Percentiles rank a stretch among this genome's conserved stretches.
Conservation (phyloP, 495 filamentous ascomycete species). For the Penicillium simplicissimum region DNA sequence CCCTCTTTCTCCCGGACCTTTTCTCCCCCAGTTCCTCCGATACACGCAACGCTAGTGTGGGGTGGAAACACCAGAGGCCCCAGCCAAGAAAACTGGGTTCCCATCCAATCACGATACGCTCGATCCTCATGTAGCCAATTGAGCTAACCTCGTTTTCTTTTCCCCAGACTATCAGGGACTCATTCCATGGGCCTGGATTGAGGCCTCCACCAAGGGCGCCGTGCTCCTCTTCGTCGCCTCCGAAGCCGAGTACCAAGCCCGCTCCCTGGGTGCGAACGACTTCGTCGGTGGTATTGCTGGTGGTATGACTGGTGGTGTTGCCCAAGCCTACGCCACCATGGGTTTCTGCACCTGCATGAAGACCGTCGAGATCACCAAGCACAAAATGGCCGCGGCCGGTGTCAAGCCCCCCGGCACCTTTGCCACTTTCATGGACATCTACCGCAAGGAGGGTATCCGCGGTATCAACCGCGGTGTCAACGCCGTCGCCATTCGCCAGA, state of each 20-base stretch:
- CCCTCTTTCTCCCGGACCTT: neutral
- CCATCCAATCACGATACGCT: neutral
- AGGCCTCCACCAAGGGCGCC: conserved; percentile 98
- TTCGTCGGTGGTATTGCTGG: conserved; percentile 87
- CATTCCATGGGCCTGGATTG: conserved; percentile 99
- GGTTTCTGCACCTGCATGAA: conserved; percentile 99
- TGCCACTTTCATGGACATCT: conserved; percentile 95
- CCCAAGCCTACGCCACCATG: conserved; percentile 98
- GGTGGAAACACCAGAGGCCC: neutral
- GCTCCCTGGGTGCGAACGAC: conserved; percentile 74
- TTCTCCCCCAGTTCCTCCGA: conserved; percentile 23
- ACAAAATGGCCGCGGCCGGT: conserved; percentile 84
- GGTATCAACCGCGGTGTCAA: conserved; percentile 99
- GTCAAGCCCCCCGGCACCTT: conserved; percentile 85
- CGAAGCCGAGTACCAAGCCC: conserved; percentile 93
- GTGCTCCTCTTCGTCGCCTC: conserved; percentile 98
- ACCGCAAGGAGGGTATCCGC: conserved; percentile 86
- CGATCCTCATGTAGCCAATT: neutral
- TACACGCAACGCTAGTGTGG: conserved; percentile 21
- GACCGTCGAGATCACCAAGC: conserved; percentile 98
- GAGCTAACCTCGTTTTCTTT: neutral
- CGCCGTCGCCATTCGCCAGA: conserved; percentile 96
- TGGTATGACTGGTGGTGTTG: conserved; percentile 92
- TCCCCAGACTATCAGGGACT: conserved; percentile 93
- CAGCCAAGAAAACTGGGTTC: neutral